phyloP scores from a whole-genome alignment of 345 rosid species.

The Aquilaria sinensis region DNA sequence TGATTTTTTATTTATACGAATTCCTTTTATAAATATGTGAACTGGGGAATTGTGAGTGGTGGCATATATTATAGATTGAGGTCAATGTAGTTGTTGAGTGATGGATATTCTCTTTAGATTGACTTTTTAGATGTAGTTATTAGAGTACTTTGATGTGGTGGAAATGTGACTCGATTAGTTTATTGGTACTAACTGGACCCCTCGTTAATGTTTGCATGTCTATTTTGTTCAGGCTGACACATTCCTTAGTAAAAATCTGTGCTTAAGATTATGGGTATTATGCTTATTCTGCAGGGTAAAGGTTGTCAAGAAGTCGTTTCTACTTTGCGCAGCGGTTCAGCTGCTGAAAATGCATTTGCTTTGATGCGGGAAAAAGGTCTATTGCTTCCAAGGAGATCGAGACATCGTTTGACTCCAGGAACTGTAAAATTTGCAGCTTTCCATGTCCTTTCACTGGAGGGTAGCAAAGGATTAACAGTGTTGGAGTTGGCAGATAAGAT shows the following conservation, averaged over 20 bases:
- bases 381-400: conserved; percentile 79
- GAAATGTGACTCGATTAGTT: too few species aligned
- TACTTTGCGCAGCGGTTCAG: conserved; percentile 88
- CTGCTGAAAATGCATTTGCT: conserved; percentile 92
- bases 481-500: conserved; percentile 95
- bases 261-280: too few species aligned
- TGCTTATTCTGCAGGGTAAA: conserved; percentile 54
- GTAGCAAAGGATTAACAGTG: conserved; percentile 88
- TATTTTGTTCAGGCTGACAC: too few species aligned
- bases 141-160: too few species aligned
- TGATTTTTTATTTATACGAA: background rate
- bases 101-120: too few species aligned
- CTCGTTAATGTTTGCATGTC: too few species aligned
- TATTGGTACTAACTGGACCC: too few species aligned
- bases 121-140: too few species aligned
- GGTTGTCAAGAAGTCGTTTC: conserved; percentile 69
- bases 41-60: background rate
- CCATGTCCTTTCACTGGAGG: conserved; percentile 97
- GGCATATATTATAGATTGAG: background rate
- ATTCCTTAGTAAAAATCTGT: too few species aligned
- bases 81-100: background rate
- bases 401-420: conserved; percentile 99
- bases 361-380: conserved; percentile 93
- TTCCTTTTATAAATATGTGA: too few species aligned
- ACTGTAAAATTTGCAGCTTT: conserved; percentile 99